phyloP scores from a whole-genome alignment of 352 stramenopile species.

The Pythium insidiosum region DNA sequence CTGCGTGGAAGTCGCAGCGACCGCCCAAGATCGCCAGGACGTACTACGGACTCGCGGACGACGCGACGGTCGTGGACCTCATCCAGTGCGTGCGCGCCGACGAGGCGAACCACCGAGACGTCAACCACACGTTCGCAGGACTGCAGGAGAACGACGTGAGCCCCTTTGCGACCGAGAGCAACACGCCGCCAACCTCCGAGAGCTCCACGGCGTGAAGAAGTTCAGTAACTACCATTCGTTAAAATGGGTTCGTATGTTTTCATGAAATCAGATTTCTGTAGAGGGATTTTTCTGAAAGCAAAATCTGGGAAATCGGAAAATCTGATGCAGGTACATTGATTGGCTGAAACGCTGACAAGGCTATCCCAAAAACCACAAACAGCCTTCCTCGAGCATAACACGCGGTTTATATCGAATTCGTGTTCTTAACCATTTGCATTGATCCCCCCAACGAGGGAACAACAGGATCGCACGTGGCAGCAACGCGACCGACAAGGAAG shows the following conservation, averaged over 20 bases:
- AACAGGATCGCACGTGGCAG: not conserved
- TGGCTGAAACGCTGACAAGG: too few relatives aligned
- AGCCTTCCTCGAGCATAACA: too few relatives aligned
- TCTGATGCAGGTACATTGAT: too few relatives aligned
- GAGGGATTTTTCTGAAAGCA: not conserved
- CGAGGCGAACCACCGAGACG: conserved; percentile 69
- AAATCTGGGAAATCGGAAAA: not conserved
- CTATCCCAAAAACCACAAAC: too few relatives aligned
- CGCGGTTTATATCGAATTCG: too few relatives aligned
- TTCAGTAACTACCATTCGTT: too few relatives aligned
- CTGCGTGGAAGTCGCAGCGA: conserved; percentile 55
- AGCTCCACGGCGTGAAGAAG: not conserved
- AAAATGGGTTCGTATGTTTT: too few relatives aligned
- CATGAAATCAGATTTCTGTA: not conserved
- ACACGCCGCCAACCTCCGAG: not conserved
- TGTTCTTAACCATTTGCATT: not conserved
- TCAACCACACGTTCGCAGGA: conserved; percentile 61
- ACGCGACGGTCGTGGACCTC: conserved; percentile 53
- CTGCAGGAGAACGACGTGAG: conserved; percentile 21
- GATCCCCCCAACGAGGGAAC: not conserved
- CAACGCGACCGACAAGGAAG: not conserved
- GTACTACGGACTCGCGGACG: conserved; percentile 85
- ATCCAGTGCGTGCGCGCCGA: conserved; percentile 66
- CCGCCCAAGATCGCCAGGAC: conserved; percentile 70
- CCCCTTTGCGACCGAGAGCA: conserved; percentile 9